phyloP scores from a whole-genome alignment of 1,284 basidiomycete species.

The Puccinia novopanici region DNA sequence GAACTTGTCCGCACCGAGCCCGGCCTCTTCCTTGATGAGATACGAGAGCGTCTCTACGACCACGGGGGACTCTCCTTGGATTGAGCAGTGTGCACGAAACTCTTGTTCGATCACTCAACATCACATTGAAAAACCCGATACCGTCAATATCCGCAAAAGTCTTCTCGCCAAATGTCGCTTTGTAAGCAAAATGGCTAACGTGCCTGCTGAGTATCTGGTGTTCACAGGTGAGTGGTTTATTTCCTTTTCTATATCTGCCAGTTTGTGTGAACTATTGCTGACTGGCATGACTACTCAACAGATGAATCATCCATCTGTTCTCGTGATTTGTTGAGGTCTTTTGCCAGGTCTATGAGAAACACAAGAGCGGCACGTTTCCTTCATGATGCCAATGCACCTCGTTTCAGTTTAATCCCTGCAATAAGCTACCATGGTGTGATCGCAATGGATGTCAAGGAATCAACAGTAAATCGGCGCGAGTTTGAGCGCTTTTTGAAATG shows the following conservation, averaged over 20 bases:
- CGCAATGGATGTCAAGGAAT: neutral
- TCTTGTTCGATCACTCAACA: neutral
- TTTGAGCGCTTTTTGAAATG: slow-evolving; percentile 38
- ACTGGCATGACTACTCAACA: too few species aligned
- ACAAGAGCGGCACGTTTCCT: neutral
- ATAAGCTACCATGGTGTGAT: slow-evolving; percentile 7
- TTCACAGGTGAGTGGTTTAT: neutral
- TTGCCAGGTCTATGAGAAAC: neutral
- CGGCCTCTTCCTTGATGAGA: slow-evolving; percentile 7
- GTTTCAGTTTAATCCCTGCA: slow-evolving; percentile 6
- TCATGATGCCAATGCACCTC: neutral
- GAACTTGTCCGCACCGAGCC: slow-evolving; percentile 1
- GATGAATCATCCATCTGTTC: slow-evolving; percentile 17
- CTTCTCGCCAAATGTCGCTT: neutral
- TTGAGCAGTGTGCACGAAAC: neutral
- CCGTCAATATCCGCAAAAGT: slow-evolving; percentile 18
- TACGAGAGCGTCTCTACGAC: neutral
- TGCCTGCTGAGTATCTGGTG: slow-evolving; percentile 15
- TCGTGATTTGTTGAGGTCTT: neutral
- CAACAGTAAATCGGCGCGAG: neutral
- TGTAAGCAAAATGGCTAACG: neutral
- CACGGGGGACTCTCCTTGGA: neutral
- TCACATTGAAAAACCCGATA: neutral
- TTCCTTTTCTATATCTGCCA: neutral
- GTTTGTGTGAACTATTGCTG: neutral